Percentiles rank a stretch among this genome's conserved stretches.
Evolutionary conservation across 1,284 basidiomycete species (phyloP).

Genomic region (Marasmius sp.): DNA sequence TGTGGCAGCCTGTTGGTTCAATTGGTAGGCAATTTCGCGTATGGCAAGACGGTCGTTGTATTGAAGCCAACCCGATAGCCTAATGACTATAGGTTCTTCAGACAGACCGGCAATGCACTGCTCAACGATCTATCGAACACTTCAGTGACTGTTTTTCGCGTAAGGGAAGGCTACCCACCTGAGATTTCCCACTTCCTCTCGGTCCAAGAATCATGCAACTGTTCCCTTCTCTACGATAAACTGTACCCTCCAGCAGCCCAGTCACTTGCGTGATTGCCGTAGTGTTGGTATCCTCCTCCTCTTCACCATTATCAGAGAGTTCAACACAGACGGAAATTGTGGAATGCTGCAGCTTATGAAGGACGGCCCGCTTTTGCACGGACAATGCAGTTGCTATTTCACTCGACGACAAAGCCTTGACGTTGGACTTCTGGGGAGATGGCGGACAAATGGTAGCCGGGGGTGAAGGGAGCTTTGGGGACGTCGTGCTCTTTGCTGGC

Average conservation of each 20-base stretch:
- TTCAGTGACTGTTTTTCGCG: not conserved
- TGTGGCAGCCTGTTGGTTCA: slow-evolving; percentile 66
- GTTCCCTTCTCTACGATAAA: slow-evolving; percentile 83
- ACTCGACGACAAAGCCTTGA: slow-evolving; percentile 16
- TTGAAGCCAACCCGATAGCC: slow-evolving; percentile 84
- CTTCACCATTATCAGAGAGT: slow-evolving; percentile 28
- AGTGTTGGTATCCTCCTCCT: slow-evolving; percentile 41
- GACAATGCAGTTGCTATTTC: slow-evolving; percentile 44
- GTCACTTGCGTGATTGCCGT: slow-evolving; percentile 54
- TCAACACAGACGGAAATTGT: slow-evolving; percentile 14
- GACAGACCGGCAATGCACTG: slow-evolving; percentile 46
- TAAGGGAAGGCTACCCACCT: slow-evolving; percentile 46
- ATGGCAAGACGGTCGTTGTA: slow-evolving; percentile 86
- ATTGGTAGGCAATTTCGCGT: slow-evolving; percentile 87
- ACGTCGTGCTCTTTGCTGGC: not conserved
- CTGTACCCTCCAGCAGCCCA: slow-evolving; percentile 70
- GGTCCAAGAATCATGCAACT: slow-evolving; percentile 86
- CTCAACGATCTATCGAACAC: slow-evolving; percentile 52
- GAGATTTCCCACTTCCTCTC: slow-evolving; percentile 81
- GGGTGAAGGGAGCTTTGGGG: not conserved
- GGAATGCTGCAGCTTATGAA: slow-evolving; percentile 46
- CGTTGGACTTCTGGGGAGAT: not conserved
- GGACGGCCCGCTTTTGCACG: slow-evolving; percentile 58
- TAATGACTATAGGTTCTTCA: slow-evolving; percentile 67
- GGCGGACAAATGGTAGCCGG: not conserved